A percentile compares a stretch with the other conserved stretches of the same genome.
These are phyloP conservation scores for Trametopsis cervina DNA, from an alignment of 768 basidiomycete genomes.

Conservation along the genomic window DNA sequence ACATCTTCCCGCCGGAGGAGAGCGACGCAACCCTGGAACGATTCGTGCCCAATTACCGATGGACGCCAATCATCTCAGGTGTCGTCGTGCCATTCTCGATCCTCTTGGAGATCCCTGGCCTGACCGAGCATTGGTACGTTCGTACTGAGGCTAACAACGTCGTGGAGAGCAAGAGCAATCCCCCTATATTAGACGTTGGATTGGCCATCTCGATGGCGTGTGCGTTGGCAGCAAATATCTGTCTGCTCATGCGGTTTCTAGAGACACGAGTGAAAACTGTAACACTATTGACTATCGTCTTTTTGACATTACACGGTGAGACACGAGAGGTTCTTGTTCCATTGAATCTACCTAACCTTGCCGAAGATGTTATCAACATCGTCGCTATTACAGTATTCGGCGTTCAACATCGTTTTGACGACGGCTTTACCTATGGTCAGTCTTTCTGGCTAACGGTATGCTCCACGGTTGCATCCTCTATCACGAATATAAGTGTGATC, in stretches of 20 bases:
- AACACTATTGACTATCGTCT: slow-evolving; percentile 58
- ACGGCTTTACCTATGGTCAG: slow-evolving; percentile 61
- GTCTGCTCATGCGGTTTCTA: slow-evolving; percentile 63
- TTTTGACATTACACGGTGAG: slow-evolving; percentile 67
- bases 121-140: slow-evolving; percentile 73
- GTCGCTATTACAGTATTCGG: slow-evolving; percentile 53
- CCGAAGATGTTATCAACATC: slow-evolving; percentile 63
- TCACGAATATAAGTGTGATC: slow-evolving; percentile 63
- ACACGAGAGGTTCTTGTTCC: neutral
- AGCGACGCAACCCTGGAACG: slow-evolving; percentile 22
- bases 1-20: slow-evolving; percentile 15
- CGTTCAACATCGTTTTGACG: slow-evolving; percentile 48
- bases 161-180: slow-evolving; percentile 46
- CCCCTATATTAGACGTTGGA: slow-evolving; percentile 51
- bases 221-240: slow-evolving; percentile 60
- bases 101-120: slow-evolving; percentile 74
- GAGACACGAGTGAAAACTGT: slow-evolving; percentile 56
- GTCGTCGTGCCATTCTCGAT: slow-evolving; percentile 70
- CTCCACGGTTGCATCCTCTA: slow-evolving; percentile 57
- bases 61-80: slow-evolving; percentile 59
- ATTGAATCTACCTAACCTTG: neutral
- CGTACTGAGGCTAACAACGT: slow-evolving; percentile 39
- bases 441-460: slow-evolving; percentile 76
- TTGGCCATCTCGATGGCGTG: slow-evolving; percentile 62
- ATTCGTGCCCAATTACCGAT: slow-evolving; percentile 53